phyloP scores from a whole-genome alignment of 148 eudicot species.

The Silene conica region DNA sequence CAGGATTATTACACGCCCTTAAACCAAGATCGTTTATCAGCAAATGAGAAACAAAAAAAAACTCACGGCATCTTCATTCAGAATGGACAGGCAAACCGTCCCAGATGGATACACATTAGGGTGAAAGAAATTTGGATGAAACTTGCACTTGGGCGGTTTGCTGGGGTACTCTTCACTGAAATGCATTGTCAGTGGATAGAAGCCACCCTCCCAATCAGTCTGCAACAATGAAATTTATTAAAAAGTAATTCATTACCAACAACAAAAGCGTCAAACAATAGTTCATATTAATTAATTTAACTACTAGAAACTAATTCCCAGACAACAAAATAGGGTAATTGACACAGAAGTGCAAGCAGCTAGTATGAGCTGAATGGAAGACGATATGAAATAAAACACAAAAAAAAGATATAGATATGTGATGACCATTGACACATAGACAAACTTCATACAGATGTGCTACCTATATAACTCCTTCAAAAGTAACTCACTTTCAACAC shows the following conservation, averaged over 20 bases:
- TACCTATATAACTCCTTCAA: background rate
- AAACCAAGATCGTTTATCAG: constrained; percentile 6
- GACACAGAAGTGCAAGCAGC: background rate
- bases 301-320: background rate
- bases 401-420: background rate
- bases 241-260: background rate
- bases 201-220: constrained; percentile 95
- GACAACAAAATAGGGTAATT: background rate
- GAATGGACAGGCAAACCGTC: constrained; percentile 78
- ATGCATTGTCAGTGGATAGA: constrained; percentile 63
- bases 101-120: constrained; percentile 89
- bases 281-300: background rate
- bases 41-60: constrained; percentile 4
- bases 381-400: background rate
- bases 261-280: background rate
- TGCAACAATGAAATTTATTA: constrained; percentile 23
- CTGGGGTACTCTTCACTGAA: constrained; percentile 87
- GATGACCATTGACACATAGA: background rate
- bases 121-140: constrained; percentile 78
- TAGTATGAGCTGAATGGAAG: background rate
- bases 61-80: constrained; percentile 78
- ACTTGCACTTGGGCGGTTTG: constrained; percentile 84
- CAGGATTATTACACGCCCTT: background rate
- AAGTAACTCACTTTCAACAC: background rate
- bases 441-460: background rate